Conservation (phyloP, 768 basidiomycete genomes). For the Ramaria sp. region DNA sequence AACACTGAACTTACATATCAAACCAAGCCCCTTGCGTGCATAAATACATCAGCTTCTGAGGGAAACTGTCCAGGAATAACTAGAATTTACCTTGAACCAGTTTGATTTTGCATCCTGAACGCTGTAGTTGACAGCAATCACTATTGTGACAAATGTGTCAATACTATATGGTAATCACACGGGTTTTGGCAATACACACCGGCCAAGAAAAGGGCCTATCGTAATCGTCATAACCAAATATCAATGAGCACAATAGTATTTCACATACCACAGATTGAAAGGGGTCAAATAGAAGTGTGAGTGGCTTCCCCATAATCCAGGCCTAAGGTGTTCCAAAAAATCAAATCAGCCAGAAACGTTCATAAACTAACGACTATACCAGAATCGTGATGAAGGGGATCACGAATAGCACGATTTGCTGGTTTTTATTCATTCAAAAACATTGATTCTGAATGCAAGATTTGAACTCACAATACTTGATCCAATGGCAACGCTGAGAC, state of each 20-base stretch:
- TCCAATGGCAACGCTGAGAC: constrained; percentile 83
- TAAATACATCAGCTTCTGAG: neutral
- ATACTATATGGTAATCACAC: constrained; percentile 14
- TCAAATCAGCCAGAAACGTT: neutral
- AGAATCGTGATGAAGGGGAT: constrained; percentile 43
- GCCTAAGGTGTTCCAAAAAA: constrained; percentile 53
- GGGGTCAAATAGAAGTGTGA: constrained; percentile 79
- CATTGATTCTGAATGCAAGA: neutral
- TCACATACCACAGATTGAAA: constrained; percentile 64
- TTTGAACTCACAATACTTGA: constrained; percentile 58
- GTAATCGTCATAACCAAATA: constrained; percentile 28
- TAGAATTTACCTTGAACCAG: constrained; percentile 50
- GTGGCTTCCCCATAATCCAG: constrained; percentile 74
- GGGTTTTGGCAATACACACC: constrained; percentile 3
- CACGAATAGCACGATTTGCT: constrained; percentile 82
- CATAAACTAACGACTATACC: neutral
- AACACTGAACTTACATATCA: constrained; percentile 43
- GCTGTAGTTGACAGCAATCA: constrained; percentile 77
- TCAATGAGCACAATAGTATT: constrained; percentile 7
- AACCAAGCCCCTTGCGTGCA: constrained; percentile 40
- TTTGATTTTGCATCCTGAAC: constrained; percentile 76
- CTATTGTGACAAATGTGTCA: constrained; percentile 21
- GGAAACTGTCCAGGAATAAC: neutral
- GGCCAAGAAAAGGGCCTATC: constrained; percentile 17
- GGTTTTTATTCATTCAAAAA: neutral